Evolutionary conservation across 2,329 filamentous ascomycete species (phyloP).

Genomic region (Verticillium nonalfalfae): DNA sequence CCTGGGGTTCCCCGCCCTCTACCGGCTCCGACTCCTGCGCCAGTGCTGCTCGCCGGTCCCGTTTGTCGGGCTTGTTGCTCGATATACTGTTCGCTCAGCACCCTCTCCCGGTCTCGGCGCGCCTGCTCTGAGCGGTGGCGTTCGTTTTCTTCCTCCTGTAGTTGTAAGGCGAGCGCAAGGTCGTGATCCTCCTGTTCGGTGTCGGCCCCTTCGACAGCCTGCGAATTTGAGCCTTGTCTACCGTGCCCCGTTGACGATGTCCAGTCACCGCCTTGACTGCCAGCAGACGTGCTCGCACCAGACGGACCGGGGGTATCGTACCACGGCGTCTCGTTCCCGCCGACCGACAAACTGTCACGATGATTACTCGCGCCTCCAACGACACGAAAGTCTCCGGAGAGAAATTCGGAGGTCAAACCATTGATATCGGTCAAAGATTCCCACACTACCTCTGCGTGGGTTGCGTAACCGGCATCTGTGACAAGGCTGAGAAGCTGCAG

Average conservation of each 20-base stretch:
- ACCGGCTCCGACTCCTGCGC: background rate
- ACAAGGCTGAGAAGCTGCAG: conserved; percentile 75
- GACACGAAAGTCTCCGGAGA: conserved; percentile 81
- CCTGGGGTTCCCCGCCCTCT: conserved; percentile 1
- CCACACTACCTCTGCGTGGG: conserved; percentile 90
- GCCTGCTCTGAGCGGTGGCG: conserved; percentile 57
- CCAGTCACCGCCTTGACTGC: conserved; percentile 35
- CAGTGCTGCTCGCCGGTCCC: conserved; percentile 13
- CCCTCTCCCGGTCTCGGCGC: conserved; percentile 58
- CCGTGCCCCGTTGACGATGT: conserved; percentile 40
- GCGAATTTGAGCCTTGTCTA: conserved; percentile 1
- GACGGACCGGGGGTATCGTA: conserved; percentile 2
- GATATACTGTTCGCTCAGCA: conserved; percentile 64
- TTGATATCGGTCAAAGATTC: conserved; percentile 87
- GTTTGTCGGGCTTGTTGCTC: conserved; percentile 50
- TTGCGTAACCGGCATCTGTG: conserved; percentile 85
- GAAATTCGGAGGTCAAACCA: conserved; percentile 75
- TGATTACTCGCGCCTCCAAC: conserved; percentile 53
- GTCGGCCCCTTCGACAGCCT: background rate
- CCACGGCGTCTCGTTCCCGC: background rate
- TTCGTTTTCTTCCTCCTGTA: conserved; percentile 92
- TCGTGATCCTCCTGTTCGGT: conserved; percentile 70
- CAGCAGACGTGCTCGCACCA: background rate
- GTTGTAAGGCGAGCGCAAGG: conserved; percentile 79
- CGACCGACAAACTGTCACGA: background rate